These are phyloP conservation scores for Rubroboletus satanas DNA, from an alignment of 768 basidiomycete genomes.

Conservation along the genomic window DNA sequence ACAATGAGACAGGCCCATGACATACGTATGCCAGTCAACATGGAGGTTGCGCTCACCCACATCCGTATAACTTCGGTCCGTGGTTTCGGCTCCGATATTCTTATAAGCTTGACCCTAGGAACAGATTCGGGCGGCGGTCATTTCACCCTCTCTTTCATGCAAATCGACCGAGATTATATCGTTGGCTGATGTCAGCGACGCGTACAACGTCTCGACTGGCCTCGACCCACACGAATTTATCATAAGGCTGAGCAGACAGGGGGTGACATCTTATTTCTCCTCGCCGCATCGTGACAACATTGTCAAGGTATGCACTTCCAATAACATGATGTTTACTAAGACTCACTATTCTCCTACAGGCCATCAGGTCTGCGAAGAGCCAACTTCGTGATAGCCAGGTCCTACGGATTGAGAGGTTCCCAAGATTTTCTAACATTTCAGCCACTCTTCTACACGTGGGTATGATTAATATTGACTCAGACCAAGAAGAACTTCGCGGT, in stretches of 20 bases:
- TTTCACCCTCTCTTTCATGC: constrained; percentile 66
- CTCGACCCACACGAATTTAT: constrained; percentile 79
- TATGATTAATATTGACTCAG: constrained; percentile 69
- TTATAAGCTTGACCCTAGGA: constrained; percentile 4
- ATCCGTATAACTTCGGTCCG: constrained; percentile 74
- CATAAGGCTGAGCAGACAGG: constrained; percentile 67
- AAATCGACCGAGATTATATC: constrained; percentile 80
- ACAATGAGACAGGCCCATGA: constrained; percentile 64
- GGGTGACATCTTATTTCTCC: constrained; percentile 71
- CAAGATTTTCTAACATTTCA: constrained; percentile 79
- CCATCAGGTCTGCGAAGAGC: constrained; percentile 73
- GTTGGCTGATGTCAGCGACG: constrained; percentile 78
- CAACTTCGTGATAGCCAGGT: constrained; percentile 54
- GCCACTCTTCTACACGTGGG: constrained; percentile 86
- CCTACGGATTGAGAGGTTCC: constrained; percentile 57
- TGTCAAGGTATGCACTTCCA: constrained; percentile 53
- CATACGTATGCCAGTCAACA: constrained; percentile 65
- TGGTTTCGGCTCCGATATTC: not conserved
- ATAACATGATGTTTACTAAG: not conserved
- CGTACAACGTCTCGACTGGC: constrained; percentile 77
- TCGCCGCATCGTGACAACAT: constrained; percentile 66
- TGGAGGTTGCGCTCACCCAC: constrained; percentile 66
- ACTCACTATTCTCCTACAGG: constrained; percentile 36
- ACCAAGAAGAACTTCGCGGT: constrained; percentile 72
- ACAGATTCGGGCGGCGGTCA: constrained; percentile 65